A percentile compares a stretch with the other conserved stretches of the same genome.
phyloP scores from a whole-genome alignment of 805 yeast species.

The Zygotorulaspora chibaensis region DNA sequence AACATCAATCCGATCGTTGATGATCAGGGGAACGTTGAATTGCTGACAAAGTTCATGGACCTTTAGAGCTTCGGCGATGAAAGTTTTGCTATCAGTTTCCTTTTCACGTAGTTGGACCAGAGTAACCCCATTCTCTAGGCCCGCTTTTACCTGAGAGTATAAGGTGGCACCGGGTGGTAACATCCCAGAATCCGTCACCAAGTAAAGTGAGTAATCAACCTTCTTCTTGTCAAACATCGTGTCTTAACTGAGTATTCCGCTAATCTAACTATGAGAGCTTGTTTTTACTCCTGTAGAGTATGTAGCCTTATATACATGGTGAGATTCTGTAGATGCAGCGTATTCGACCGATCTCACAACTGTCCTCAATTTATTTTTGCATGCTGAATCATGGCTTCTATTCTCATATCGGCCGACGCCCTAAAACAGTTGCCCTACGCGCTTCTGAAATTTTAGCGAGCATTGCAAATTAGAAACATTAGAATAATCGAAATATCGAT shows the following conservation, averaged over 20 bases:
- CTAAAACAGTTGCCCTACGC: constrained; percentile 1
- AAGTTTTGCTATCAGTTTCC: constrained; percentile 58
- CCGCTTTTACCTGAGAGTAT: constrained; percentile 55
- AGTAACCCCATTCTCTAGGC: constrained; percentile 71
- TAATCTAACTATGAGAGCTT: background rate
- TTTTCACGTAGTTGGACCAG: constrained; percentile 83
- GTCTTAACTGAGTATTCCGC: background rate
- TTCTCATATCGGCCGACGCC: background rate
- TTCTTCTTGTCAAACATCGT: constrained; percentile 23
- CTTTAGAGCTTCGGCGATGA: constrained; percentile 54
- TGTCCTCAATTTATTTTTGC: background rate
- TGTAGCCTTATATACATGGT: background rate
- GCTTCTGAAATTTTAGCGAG: background rate
- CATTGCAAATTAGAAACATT: background rate
- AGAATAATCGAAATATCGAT: background rate
- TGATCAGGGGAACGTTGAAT: constrained; percentile 67
- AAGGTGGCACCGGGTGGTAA: constrained; percentile 57
- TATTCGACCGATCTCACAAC: background rate
- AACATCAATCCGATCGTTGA: constrained; percentile 83
- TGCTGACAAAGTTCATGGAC: constrained; percentile 59
- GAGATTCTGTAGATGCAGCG: background rate
- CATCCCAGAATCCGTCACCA: constrained; percentile 78
- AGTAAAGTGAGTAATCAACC: constrained; percentile 52
- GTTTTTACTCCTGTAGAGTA: too few species aligned
- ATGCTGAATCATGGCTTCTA: background rate